Conservation (phyloP, 2,329 filamentous ascomycete genomes). For the Fusarium sp. region DNA sequence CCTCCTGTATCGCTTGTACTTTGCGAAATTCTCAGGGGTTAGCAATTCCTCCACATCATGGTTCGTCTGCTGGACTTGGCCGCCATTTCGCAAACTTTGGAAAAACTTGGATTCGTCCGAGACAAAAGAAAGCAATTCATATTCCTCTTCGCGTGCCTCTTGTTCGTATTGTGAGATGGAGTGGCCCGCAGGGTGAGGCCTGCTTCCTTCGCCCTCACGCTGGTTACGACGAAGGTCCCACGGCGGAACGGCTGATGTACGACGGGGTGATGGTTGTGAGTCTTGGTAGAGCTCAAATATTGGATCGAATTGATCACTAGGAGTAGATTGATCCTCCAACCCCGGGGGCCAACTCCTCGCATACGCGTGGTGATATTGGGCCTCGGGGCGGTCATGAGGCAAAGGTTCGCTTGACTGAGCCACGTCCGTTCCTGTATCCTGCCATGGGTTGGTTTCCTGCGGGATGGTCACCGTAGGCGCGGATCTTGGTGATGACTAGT, state of each 20-base stretch:
- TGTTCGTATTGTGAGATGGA: fast-evolving
- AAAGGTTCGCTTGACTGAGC: neutral
- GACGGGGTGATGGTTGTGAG: neutral
- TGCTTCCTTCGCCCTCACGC: neutral
- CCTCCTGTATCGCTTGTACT: neutral
- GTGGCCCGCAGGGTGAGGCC: no score
- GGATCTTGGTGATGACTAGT: neutral
- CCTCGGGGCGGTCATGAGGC: neutral
- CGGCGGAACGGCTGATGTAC: fast-evolving
- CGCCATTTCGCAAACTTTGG: fast-evolving
- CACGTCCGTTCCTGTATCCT: neutral
- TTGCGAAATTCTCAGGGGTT: neutral
- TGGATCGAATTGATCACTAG: no score
- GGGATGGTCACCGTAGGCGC: neutral
- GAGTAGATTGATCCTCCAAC: neutral
- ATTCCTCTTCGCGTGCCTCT: fast-evolving
- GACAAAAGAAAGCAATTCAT: fast-evolving
- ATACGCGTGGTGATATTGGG: neutral
- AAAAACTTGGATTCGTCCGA: neutral
- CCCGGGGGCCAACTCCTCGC: neutral
- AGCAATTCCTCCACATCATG: neutral
- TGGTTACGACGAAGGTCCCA: fast-evolving
- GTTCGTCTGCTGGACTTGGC: neutral
- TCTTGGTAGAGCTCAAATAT: no score
- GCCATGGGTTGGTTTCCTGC: neutral